Conservation (phyloP, 441 rosid species). For the Gossypium lobatum region DNA sequence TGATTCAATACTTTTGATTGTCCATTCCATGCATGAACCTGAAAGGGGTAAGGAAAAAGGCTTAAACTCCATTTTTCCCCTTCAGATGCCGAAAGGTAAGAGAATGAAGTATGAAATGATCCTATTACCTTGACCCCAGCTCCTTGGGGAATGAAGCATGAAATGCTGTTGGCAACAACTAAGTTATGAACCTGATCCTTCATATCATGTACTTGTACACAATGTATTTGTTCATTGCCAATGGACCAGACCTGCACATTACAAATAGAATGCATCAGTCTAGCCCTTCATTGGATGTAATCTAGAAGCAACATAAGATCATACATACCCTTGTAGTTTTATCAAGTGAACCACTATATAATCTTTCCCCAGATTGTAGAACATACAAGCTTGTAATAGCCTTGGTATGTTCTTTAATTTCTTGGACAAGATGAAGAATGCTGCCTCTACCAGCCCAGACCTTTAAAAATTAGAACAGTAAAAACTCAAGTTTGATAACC, state of each 20-base stretch:
- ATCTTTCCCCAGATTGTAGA: slow-evolving; percentile 46
- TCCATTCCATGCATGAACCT: slow-evolving; percentile 73
- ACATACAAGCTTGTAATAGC: slow-evolving; percentile 58
- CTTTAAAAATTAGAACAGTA: slow-evolving; percentile 28
- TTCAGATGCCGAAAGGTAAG: neutral
- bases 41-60: slow-evolving; percentile 2
- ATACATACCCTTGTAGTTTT: slow-evolving; percentile 60
- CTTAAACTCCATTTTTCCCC: neutral
- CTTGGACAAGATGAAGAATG: slow-evolving; percentile 61
- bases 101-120: neutral
- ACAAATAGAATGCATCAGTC: neutral
- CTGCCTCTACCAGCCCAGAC: slow-evolving; percentile 69
- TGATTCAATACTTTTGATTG: slow-evolving; percentile 47
- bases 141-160: slow-evolving; percentile 73
- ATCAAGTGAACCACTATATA: slow-evolving; percentile 69
- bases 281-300: neutral
- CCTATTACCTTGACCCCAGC: slow-evolving; percentile 63
- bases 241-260: slow-evolving; percentile 52
- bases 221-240: slow-evolving; percentile 30
- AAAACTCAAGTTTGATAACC: slow-evolving; percentile 12
- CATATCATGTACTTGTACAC: slow-evolving; percentile 64
- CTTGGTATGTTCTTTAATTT: slow-evolving; percentile 53
- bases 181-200: slow-evolving; percentile 63
- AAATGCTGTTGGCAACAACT: slow-evolving; percentile 40
- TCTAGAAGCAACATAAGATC: neutral